These are phyloP conservation scores for Agapanthus africanus DNA, from an alignment of 106 monocot genomes.

Conservation along the genomic window DNA sequence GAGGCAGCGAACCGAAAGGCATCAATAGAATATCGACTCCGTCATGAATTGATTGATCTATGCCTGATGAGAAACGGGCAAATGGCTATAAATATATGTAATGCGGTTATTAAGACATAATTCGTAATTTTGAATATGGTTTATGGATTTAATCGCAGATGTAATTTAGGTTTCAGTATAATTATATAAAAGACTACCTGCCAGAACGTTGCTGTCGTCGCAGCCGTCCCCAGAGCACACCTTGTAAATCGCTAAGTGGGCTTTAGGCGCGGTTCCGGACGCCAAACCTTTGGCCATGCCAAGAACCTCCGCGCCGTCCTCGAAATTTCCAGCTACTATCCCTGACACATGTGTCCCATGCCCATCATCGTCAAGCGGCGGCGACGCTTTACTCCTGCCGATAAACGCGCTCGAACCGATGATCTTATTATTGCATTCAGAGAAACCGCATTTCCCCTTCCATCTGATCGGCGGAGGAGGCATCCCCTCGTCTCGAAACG, in stretches of 20 bases:
- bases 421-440: conserved; percentile 33
- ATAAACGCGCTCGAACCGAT: conserved; percentile 14
- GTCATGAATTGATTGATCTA: conserved; percentile 18
- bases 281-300: conserved; percentile 6
- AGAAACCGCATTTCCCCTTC: conserved; percentile 24
- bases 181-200: no score
- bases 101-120: no score
- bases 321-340: conserved; percentile 24
- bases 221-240: conserved; percentile 8
- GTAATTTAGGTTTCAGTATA: no score
- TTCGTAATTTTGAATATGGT: no score
- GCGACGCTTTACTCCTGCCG: not conserved
- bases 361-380: not conserved
- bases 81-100: no score
- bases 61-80: no score
- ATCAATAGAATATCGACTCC: conserved; percentile 22
- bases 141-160: no score
- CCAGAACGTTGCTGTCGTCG: conserved; percentile 6
- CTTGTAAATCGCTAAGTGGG: conserved; percentile 26
- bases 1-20: not conserved
- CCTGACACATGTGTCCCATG: conserved; percentile 38
- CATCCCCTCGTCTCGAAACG: conserved; percentile 34
- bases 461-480: conserved; percentile 33
- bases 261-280: conserved; percentile 12
- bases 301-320: conserved; percentile 17